Percentiles rank a stretch among this genome's conserved stretches.
phyloP scores from a whole-genome alignment of 2,329 filamentous ascomycete genomes.

The Penicillium sumatraense region DNA sequence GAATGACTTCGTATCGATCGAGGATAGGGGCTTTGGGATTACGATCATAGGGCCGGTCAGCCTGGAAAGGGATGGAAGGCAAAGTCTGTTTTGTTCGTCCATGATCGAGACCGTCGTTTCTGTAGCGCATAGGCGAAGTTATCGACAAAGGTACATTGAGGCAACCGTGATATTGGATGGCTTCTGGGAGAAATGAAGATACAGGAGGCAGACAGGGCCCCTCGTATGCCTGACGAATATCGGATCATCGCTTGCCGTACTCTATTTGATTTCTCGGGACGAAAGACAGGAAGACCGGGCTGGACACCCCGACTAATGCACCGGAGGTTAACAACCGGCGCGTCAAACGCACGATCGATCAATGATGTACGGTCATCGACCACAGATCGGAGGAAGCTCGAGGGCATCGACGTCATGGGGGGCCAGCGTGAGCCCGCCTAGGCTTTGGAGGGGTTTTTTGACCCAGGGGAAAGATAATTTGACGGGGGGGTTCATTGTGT shows the following conservation, averaged over 20 bases:
- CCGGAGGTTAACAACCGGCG: slow-evolving; percentile 9
- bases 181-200: neutral
- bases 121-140: slow-evolving; percentile 1
- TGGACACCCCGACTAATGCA: slow-evolving; percentile 12
- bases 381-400: slow-evolving; percentile 15
- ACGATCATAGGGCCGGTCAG: neutral
- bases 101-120: slow-evolving; percentile 18
- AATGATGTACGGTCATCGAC: slow-evolving; percentile 26
- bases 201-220: neutral
- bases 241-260: slow-evolving; percentile 17
- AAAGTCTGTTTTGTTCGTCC: slow-evolving; percentile 12
- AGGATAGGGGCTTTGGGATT: neutral
- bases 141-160: slow-evolving; percentile 15
- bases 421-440: neutral
- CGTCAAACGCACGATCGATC: slow-evolving; percentile 22
- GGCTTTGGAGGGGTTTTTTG: neutral
- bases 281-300: neutral
- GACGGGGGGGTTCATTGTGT: slow-evolving; percentile 14
- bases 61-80: neutral
- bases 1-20: slow-evolving; percentile 12
- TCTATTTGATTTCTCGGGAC: slow-evolving; percentile 29
- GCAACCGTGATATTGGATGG: neutral
- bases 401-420: slow-evolving; percentile 16
- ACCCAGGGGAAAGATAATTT: slow-evolving; percentile 1
- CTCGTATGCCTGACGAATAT: slow-evolving; percentile 12